Base-by-base conservation (phyloP, 2,329 filamentous ascomycete genomes). In the Drechslerella dactyloides region DNA sequence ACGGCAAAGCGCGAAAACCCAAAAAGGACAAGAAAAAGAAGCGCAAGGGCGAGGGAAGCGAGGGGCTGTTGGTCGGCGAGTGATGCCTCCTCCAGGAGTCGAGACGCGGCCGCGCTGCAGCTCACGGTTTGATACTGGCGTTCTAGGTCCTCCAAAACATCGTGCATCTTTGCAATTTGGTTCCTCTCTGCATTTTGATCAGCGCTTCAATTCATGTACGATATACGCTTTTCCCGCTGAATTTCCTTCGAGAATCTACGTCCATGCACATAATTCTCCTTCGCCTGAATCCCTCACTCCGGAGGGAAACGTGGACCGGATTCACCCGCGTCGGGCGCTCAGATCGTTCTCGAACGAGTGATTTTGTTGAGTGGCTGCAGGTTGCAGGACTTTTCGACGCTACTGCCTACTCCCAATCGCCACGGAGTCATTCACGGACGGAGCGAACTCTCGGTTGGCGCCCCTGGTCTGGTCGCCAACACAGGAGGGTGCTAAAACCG, bases 1-100 rank as follows among this genome's bases (percentile, higher is more conserved):
- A 48, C 23, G 23, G 57, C 46, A 54, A 59, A 27, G 55, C 59
- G 37, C 52, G 55, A 58, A 73, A 68, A 50, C 30, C 53, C 21
- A 73, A 68, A 30, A 68, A 73, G 35, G 69, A 73, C 17, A 73
- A 68, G 52, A 73, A 73, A 50, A 68, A 66, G 57, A 73, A 73
- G 48, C 21, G n/a, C 17, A 44, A 57, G 30, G 48, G 33, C 1
- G 63, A 59, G 33, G 33, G 56, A 23, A 57, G 59, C 35, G 51
- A 35, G 60, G 68, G 61, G 13, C 55, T 65, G 48, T 27, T 17
- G 50, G 60, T 51, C 23, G 60, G 55, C 23, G 58, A 50, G 59
- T 33, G 35, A 44, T 35, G 54, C 35, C 52, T 23, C 7, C 37
- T 17, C 11, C 37, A 42, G 37, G 37, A 19, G 44, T 19, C 21